phyloP scores from a whole-genome alignment of 192 early-diverging fungal species.

The Thamnidium elegans region DNA sequence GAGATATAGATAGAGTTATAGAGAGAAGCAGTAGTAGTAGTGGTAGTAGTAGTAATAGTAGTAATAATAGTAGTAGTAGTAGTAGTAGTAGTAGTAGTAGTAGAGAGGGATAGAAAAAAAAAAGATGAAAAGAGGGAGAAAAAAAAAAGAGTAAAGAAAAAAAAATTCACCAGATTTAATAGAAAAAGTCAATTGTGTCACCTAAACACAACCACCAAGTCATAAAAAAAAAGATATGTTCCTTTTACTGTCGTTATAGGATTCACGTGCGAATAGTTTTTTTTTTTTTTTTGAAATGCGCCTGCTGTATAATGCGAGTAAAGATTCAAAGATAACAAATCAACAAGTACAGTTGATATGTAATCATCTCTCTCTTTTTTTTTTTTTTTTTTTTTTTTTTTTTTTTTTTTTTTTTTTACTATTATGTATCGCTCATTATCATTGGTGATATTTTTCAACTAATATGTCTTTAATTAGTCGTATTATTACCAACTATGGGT shows the following conservation, averaged over 20 bases:
- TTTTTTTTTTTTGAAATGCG: too few relatives aligned
- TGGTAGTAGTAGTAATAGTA: background rate
- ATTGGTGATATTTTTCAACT: too few relatives aligned
- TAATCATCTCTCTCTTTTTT: too few relatives aligned
- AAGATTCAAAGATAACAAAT: slow-evolving; percentile 3
- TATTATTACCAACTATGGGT: too few relatives aligned
- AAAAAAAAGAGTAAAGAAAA: background rate
- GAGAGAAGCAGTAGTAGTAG: background rate
- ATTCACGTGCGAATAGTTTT: background rate
- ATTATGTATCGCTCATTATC: too few relatives aligned
- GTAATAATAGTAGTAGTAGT: background rate
- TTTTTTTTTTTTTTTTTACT: too few relatives aligned
- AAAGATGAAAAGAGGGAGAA: background rate
- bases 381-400: too few relatives aligned
- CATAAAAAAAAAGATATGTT: background rate
- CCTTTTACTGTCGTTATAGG: background rate
- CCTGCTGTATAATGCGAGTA: background rate
- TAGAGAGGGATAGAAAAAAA: background rate
- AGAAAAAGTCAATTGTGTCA: slow-evolving; percentile 1
- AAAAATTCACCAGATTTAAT: background rate
- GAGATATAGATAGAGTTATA: too few relatives aligned
- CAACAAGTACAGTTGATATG: too few relatives aligned
- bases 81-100: too few relatives aligned
- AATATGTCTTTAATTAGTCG: too few relatives aligned
- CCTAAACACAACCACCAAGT: background rate